These are phyloP conservation scores for Mycosarcoma maydis DNA, from an alignment of 1,284 basidiomycete species.

Conservation along the genomic window DNA sequence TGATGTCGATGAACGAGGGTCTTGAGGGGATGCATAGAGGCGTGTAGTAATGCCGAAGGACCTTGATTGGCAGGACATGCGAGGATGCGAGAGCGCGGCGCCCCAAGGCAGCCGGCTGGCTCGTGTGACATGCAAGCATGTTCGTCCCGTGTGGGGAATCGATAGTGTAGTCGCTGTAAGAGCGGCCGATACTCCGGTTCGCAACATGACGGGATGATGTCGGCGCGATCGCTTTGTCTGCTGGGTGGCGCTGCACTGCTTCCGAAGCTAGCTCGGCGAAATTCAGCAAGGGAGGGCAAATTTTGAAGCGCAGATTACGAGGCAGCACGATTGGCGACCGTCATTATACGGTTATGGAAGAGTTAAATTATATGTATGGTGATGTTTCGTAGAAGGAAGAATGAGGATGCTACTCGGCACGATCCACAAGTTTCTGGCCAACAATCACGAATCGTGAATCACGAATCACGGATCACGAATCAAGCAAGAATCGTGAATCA, in stretches of 20 bases:
- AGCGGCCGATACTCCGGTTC: conserved; percentile 6
- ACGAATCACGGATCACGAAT: no score
- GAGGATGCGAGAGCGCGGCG: neutral
- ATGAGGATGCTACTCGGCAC: no score
- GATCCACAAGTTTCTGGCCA: no score
- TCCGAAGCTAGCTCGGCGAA: neutral
- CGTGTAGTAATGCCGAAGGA: conserved; percentile 6
- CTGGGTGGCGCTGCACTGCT: no score
- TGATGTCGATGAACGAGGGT: conserved; percentile 2
- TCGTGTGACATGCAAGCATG: neutral
- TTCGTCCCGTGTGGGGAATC: neutral
- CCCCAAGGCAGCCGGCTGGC: neutral
- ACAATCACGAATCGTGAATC: no score
- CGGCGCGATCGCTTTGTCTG: neutral
- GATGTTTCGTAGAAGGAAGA: no score
- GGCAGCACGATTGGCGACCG: no score
- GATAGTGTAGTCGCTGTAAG: conserved; percentile 5
- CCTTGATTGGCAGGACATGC: conserved; percentile 6
- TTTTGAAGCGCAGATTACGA: no score
- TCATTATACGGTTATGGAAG: no score
- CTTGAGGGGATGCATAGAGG: neutral
- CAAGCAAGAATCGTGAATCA: no score
- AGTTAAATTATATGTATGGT: no score
- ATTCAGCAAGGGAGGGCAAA: no score
- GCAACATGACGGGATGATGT: conserved; percentile 12